A percentile compares a stretch with the other conserved stretches of the same genome.
Evolutionary conservation across 495 filamentous ascomycete species (phyloP).

Genomic region (Hypoxylon subgilvum): DNA sequence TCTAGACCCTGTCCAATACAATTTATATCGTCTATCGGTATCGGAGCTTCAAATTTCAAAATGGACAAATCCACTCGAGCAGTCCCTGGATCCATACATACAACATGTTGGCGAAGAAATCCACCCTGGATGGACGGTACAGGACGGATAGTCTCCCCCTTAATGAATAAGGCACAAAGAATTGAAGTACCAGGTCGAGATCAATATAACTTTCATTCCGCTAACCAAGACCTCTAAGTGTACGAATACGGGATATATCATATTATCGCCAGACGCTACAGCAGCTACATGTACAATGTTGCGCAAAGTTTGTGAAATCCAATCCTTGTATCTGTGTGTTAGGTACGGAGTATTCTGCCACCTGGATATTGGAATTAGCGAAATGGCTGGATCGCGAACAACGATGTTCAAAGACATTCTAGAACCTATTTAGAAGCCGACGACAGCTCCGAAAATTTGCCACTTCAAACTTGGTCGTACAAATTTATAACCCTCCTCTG

Average conservation of each 20-base stretch:
- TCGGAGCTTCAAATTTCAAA: slow-evolving; percentile 17
- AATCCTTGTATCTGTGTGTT: too few relatives aligned
- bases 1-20: slow-evolving; percentile 18
- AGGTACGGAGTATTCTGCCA: background rate
- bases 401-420: slow-evolving; percentile 27
- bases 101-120: background rate
- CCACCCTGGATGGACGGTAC: too few relatives aligned
- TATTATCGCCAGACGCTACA: too few relatives aligned
- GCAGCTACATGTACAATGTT: slow-evolving; percentile 8
- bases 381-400: slow-evolving; percentile 2
- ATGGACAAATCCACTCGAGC: slow-evolving; percentile 30
- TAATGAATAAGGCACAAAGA: too few relatives aligned
- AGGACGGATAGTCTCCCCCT: too few relatives aligned
- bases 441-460: background rate
- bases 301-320: slow-evolving; percentile 18
- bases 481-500: slow-evolving; percentile 1
- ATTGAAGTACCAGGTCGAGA: too few relatives aligned
- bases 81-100: slow-evolving; percentile 15
- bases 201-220: background rate
- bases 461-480: slow-evolving; percentile 4
- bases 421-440: slow-evolving; percentile 24
- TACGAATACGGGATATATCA: slow-evolving; percentile 15
- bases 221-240: background rate
- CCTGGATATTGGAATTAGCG: background rate
- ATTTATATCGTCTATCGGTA: slow-evolving; percentile 16